Conservation (phyloP, 2,329 filamentous ascomycete genomes). For the Cryphonectria nitschkei region DNA sequence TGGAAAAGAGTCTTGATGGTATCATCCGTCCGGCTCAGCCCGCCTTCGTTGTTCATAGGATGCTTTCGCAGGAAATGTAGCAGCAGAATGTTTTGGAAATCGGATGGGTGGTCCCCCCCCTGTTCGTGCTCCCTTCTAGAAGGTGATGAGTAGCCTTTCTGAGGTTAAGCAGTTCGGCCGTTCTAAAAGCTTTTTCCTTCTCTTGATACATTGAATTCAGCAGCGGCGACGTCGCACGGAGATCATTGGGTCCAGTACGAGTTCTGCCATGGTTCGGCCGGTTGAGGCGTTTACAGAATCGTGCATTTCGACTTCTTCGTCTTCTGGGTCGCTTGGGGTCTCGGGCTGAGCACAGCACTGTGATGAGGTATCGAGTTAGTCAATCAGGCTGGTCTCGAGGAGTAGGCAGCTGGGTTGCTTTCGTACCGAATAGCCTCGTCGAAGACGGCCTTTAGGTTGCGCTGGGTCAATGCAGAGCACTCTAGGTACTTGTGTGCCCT, state of each 20-base stretch:
- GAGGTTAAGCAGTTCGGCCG: slow-evolving; percentile 12
- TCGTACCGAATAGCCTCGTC: slow-evolving; percentile 96
- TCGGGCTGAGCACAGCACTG: slow-evolving; percentile 74
- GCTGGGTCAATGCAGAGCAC: slow-evolving; percentile 94
- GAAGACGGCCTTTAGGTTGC: slow-evolving; percentile 97
- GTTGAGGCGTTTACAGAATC: slow-evolving; percentile 59
- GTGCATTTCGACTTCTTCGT: slow-evolving; percentile 72
- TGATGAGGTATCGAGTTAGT: slow-evolving; percentile 28
- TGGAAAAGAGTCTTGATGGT: not conserved
- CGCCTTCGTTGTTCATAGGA: not conserved
- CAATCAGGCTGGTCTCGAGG: slow-evolving; percentile 25
- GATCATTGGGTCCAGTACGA: slow-evolving; percentile 17
- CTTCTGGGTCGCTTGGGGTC: slow-evolving; percentile 58
- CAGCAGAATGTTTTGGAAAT: not conserved
- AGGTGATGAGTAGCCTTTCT: slow-evolving; percentile 7
- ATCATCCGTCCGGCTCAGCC: not conserved
- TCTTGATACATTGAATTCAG: slow-evolving; percentile 19
- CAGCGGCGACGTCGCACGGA: slow-evolving; percentile 21
- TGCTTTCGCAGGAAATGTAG: slow-evolving; percentile 2
- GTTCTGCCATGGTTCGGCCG: slow-evolving; percentile 15
- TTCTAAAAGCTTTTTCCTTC: slow-evolving; percentile 18
- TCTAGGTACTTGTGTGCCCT: slow-evolving; percentile 96
- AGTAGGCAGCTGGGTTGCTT: slow-evolving; percentile 30
- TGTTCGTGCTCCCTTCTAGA: slow-evolving; percentile 7
- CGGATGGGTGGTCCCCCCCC: not conserved